Conservation (phyloP, 805 yeast genomes). For the Saturnispora besseyi region DNA sequence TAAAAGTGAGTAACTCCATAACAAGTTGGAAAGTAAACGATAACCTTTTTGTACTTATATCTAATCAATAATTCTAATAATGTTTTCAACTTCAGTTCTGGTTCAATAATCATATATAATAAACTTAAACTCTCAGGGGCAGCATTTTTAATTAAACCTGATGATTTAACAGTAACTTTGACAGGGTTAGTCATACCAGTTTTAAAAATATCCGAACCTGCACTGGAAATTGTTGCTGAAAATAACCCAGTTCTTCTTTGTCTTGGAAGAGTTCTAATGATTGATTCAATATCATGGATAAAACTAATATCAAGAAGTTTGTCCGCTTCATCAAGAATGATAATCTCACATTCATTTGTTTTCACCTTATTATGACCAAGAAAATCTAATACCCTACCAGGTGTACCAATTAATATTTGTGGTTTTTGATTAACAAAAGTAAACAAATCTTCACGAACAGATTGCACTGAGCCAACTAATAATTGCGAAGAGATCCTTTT, state of each 20-base stretch:
- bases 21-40: slow-evolving; percentile 91
- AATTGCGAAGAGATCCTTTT: slow-evolving; percentile 43
- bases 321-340: slow-evolving; percentile 91
- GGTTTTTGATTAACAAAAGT: slow-evolving; percentile 47
- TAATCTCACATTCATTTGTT: slow-evolving; percentile 56
- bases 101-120: slow-evolving; percentile 48
- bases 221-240: slow-evolving; percentile 85
- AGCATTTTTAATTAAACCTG: slow-evolving; percentile 22
- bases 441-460: slow-evolving; percentile 65
- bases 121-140: slow-evolving; percentile 60
- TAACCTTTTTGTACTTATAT: slow-evolving; percentile 63
- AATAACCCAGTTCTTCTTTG: slow-evolving; percentile 91
- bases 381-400: slow-evolving; percentile 80
- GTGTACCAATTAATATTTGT: slow-evolving; percentile 81
- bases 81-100: slow-evolving; percentile 52
- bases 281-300: slow-evolving; percentile 54
- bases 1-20: slow-evolving; percentile 72
- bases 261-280: slow-evolving; percentile 66
- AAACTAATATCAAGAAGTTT: slow-evolving; percentile 74
- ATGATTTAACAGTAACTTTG: slow-evolving; percentile 64
- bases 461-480: slow-evolving; percentile 53
- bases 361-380: slow-evolving; percentile 49
- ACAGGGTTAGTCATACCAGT: slow-evolving; percentile 94
- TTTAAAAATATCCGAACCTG: slow-evolving; percentile 68
- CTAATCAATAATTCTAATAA: slow-evolving; percentile 45